Conservation (phyloP, 1,284 basidiomycete species). For the Volvariella surrecta region DNA sequence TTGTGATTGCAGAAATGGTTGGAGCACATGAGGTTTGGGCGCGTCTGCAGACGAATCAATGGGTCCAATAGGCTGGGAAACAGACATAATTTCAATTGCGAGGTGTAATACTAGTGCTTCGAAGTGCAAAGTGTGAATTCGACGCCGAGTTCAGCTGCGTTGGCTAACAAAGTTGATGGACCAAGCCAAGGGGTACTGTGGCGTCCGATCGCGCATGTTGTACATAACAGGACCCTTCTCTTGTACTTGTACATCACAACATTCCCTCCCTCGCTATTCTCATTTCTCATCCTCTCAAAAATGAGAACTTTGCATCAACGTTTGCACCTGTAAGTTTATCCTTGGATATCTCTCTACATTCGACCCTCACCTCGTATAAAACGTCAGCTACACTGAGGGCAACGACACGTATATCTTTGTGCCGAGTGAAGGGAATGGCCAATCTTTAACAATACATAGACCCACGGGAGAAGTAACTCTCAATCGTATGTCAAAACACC, state of each 20-base stretch:
- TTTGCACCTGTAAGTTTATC: constrained; percentile 48
- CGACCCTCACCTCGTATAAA: constrained; percentile 6
- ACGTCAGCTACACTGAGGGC: constrained; percentile 53
- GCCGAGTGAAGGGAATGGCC: constrained; percentile 53
- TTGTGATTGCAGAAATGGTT: constrained; percentile 82
- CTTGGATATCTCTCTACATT: background rate
- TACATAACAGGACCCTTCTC: constrained; percentile 7
- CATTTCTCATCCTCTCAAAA: constrained; percentile 7
- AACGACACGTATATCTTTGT: constrained; percentile 73
- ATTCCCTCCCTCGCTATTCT: constrained; percentile 12
- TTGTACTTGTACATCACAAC: constrained; percentile 8
- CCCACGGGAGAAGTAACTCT: constrained; percentile 65
- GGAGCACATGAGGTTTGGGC: constrained; percentile 46
- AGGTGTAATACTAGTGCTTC: no score
- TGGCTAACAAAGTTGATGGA: no score
- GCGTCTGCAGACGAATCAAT: background rate
- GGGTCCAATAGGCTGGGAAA: no score
- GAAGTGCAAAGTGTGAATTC: no score
- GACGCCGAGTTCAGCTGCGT: no score
- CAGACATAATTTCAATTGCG: no score
- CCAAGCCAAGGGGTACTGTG: no score
- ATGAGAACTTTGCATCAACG: constrained; percentile 54
- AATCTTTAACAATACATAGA: constrained; percentile 63
- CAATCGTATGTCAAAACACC: constrained; percentile 39
- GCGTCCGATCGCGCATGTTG: no score